A percentile compares a stretch with the other conserved stretches of the same genome.
These are phyloP conservation scores for Plasmodium reichenowi DNA, from an alignment of 169 alveolate species.

Conservation along the genomic window DNA sequence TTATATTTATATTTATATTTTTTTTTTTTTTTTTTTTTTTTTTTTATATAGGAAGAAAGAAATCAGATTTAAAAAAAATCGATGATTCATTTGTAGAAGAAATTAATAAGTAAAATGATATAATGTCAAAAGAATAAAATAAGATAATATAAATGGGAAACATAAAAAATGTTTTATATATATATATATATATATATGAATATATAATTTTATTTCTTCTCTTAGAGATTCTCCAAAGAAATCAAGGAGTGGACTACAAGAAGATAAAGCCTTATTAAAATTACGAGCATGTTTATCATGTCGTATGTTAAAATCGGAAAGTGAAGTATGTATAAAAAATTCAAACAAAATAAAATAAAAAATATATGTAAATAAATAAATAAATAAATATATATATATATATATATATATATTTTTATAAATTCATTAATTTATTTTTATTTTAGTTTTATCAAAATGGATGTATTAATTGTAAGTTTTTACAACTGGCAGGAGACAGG, in stretches of 20 bases:
- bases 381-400: not conserved
- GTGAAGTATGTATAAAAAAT: constrained; percentile 78
- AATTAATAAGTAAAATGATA: not conserved
- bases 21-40: not conserved
- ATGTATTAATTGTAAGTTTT: constrained; percentile 90
- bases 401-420: not conserved
- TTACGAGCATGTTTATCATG: constrained; percentile 91
- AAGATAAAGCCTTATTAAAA: constrained; percentile 70
- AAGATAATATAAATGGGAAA: not conserved
- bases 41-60: constrained; percentile 44
- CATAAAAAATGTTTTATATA: not conserved
- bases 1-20: not conserved
- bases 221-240: constrained; percentile 38
- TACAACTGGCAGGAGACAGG: constrained; percentile 91
- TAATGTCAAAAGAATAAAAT: not conserved
- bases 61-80: constrained; percentile 43
- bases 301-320: constrained; percentile 87
- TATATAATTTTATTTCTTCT: not conserved
- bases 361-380: not conserved
- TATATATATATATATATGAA: not conserved
- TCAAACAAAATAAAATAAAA: not conserved
- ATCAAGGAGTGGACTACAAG: constrained; percentile 11
- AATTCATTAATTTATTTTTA: not conserved
- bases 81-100: constrained; percentile 52
- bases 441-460: constrained; percentile 90